Evolutionary conservation across 345 rosid genomes (phyloP).

Genomic region (Arabis alpina): DNA sequence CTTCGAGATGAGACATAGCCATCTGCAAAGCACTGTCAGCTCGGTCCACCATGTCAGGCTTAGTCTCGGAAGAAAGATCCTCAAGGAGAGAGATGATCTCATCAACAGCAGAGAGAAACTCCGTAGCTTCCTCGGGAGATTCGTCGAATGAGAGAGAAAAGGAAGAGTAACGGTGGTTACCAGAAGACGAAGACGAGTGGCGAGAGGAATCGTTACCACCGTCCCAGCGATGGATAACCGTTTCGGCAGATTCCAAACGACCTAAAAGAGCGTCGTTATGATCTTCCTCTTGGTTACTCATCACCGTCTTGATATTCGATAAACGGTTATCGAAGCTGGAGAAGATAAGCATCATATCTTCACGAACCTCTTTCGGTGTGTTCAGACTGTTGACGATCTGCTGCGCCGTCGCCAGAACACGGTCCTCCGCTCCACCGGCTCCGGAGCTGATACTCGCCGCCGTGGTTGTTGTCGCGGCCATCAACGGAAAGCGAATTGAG

Average conservation of each 20-base stretch:
- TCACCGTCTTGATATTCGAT: slow-evolving; percentile 78
- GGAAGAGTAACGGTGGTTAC: slow-evolving; percentile 43
- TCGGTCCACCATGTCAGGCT: slow-evolving; percentile 65
- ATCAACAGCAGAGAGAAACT: slow-evolving; percentile 77
- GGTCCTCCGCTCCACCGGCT: slow-evolving; percentile 65
- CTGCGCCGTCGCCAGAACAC: slow-evolving; percentile 95
- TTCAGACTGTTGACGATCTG: slow-evolving; percentile 96
- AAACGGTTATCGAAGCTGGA: slow-evolving; percentile 94
- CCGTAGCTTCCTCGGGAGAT: slow-evolving; percentile 64
- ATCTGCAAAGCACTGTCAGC: slow-evolving; percentile 84
- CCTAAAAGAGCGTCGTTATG: slow-evolving; percentile 41
- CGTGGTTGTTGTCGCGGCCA: slow-evolving; percentile 46
- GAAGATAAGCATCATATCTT: slow-evolving; percentile 92
- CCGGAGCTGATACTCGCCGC: slow-evolving; percentile 49
- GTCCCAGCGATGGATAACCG: slow-evolving; percentile 69
- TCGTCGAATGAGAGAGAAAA: slow-evolving; percentile 64
- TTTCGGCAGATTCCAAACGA: slow-evolving; percentile 72
- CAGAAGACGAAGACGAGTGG: slow-evolving; percentile 52
- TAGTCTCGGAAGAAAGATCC: slow-evolving; percentile 53
- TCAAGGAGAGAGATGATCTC: slow-evolving; percentile 65
- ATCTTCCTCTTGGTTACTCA: slow-evolving; percentile 47
- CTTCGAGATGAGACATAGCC: slow-evolving; percentile 92
- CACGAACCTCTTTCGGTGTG: slow-evolving; percentile 86
- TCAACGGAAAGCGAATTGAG: not conserved
- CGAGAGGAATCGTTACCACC: slow-evolving; percentile 45